phyloP scores from a whole-genome alignment of 1,284 basidiomycete genomes.

The Farysia itapuensis region DNA sequence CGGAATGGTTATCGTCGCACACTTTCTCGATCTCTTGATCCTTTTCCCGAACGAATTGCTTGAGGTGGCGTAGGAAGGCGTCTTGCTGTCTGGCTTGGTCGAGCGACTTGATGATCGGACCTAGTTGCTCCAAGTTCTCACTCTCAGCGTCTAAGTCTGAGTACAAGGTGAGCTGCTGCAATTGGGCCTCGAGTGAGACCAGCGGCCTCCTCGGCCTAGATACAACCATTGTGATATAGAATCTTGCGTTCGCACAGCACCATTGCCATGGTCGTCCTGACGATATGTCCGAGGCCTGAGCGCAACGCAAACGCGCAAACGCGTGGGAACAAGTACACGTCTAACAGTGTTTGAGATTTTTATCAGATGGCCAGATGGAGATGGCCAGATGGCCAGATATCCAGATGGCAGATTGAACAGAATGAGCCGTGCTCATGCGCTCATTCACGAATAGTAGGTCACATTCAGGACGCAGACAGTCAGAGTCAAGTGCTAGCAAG shows the following conservation, averaged over 20 bases:
- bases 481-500: too few relatives aligned
- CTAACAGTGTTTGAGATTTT: too few relatives aligned
- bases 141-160: conserved; percentile 51
- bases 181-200: conserved; percentile 56
- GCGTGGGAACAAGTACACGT: too few relatives aligned
- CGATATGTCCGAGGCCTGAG: not conserved
- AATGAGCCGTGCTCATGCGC: too few relatives aligned
- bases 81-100: conserved; percentile 88
- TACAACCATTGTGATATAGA: conserved; percentile 14
- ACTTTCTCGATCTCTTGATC: conserved; percentile 94
- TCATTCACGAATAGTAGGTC: too few relatives aligned
- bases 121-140: conserved; percentile 59
- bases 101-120: conserved; percentile 65
- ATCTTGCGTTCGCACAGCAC: not conserved
- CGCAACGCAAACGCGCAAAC: too few relatives aligned
- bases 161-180: conserved; percentile 57
- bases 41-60: conserved; percentile 84
- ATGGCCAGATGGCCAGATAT: too few relatives aligned
- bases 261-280: not conserved
- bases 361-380: too few relatives aligned
- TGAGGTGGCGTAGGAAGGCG: conserved; percentile 81
- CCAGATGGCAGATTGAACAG: too few relatives aligned
- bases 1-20: conserved; percentile 94
- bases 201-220: conserved; percentile 39
- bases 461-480: too few relatives aligned